Base-by-base conservation (phyloP, 176 grass and related monocot genomes). In the Metroxylon sagu region DNA sequence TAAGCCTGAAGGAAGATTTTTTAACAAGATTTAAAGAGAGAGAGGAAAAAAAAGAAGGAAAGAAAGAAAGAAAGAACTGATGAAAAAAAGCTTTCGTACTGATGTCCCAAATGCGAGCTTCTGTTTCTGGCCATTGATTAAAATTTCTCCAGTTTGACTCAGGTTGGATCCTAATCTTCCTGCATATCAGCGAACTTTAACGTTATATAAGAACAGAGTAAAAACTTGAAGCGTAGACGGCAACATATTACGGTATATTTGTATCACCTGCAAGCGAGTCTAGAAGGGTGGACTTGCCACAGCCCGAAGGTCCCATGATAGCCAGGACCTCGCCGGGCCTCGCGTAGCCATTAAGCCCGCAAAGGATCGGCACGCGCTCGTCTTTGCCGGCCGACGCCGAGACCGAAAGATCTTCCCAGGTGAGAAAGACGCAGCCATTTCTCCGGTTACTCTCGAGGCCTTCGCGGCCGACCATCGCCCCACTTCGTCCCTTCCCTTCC, bases 241-340 rank as follows among this genome's bases (percentile, higher is more conserved):
- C n/a, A n/a, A n/a, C n/a, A n/a, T n/a, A n/a, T n/a, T n/a, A n/a
- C n/a, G n/a, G n/a, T n/a, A n/a, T n/a, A n/a, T n/a, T n/a, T n/a
- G n/a, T n/a, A 23, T 71, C 35, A 87, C 92, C 92, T 77, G 92
- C 92, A 53, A 97, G 57, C n/a, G 92, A 60, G 62, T 97, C 92
- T 0, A 97, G 80, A 75, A 97, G 92, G 0, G 92, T 97, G 25
- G 92, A 97, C 52, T 97, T 97, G 68, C 93, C 93, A 68, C 86
- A 91, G 51, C 93, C 93, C 17, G 93, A 97, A 26, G 93, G 93
- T 0, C 87, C 92, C 93, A 91, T 97, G 72, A 97, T 85, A 55
- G 87, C 84, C 61, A 97, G 69, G 14, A 97, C 43, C 84, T 89
- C 78, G n/a, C 87, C 84, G 50, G 84, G 84, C 48, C 39, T 66